Conservation (phyloP, 179 eudicot species). For the Silene noctiflora region DNA sequence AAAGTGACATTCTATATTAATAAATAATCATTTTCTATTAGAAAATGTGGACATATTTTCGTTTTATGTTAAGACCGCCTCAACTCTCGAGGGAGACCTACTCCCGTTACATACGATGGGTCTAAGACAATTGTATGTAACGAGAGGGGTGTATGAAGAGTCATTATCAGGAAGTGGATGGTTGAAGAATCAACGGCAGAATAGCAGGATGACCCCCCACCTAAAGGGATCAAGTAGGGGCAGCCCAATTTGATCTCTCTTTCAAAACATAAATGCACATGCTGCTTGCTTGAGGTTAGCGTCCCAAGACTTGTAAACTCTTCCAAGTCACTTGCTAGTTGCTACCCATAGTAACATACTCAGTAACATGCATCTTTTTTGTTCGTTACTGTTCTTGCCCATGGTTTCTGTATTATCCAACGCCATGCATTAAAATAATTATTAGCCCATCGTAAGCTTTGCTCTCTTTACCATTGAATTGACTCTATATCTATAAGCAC, state of each 20-base stretch:
- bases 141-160: neutral
- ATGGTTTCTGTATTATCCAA: neutral
- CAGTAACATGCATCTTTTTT: neutral
- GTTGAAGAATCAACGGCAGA: conserved; percentile 20
- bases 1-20: no score
- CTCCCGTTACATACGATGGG: no score
- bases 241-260: neutral
- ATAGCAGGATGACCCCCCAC: conserved; percentile 15
- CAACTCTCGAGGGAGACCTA: no score
- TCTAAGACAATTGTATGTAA: neutral
- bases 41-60: no score
- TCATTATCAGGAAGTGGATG: conserved; percentile 4
- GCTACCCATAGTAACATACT: neutral
- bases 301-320: conserved; percentile 6
- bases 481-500: no score
- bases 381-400: neutral
- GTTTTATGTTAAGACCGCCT: no score
- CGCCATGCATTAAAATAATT: neutral
- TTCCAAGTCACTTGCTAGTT: neutral
- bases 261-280: conserved; percentile 5
- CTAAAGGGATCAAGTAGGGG: neutral
- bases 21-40: no score
- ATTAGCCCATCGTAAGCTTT: no score
- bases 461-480: no score
- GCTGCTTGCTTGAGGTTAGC: neutral